Evolutionary conservation across 352 stramenopile species (phyloP).

Genomic region (Thraustotheca clavata): DNA sequence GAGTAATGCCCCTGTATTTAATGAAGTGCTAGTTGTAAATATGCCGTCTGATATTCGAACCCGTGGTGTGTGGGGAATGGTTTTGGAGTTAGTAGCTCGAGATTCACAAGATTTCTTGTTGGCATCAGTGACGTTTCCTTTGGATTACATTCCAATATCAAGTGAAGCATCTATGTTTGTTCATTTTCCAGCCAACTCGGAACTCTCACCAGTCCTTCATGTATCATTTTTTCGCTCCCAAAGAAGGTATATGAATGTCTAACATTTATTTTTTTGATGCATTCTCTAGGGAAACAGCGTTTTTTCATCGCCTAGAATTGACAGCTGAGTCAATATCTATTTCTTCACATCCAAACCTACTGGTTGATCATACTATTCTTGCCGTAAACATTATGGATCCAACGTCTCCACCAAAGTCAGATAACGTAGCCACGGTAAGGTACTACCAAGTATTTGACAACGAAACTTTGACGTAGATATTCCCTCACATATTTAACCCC

Average conservation of each 20-base stretch:
- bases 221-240: constrained; percentile 17
- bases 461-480: neutral
- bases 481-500: neutral
- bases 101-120: neutral
- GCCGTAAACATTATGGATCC: no score
- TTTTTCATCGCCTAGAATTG: constrained; percentile 2
- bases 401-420: no score
- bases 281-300: neutral
- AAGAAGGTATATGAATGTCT: neutral
- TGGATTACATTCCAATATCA: neutral
- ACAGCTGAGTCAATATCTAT: neutral
- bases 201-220: neutral
- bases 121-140: neutral
- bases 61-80: constrained; percentile 24
- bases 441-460: no score
- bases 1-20: constrained; percentile 36
- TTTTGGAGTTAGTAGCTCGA: constrained; percentile 47
- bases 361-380: no score
- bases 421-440: no score
- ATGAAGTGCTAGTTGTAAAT: constrained; percentile 55
- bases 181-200: neutral
- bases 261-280: neutral
- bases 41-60: constrained; percentile 36
- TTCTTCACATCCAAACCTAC: neutral
- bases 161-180: neutral